Percentiles rank a stretch among this genome's conserved stretches.
These are phyloP conservation scores for Guadua angustifolia DNA, from an alignment of 176 grass and related monocot species.

Conservation along the genomic window DNA sequence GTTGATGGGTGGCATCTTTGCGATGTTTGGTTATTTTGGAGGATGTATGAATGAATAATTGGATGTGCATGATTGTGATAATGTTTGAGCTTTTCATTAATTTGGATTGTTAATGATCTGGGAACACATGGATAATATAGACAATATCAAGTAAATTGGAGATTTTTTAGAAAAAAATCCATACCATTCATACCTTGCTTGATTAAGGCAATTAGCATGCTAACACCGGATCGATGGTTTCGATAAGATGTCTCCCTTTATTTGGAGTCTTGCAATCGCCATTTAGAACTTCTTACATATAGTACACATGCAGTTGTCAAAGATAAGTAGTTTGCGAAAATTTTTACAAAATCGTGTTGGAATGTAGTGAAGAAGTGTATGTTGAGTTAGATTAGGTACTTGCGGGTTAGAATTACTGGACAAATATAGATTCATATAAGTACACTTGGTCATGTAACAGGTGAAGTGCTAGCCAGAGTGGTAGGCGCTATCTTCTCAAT, in stretches of 20 bases:
- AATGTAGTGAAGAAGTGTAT: constrained; percentile 13
- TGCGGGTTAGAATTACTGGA: not conserved
- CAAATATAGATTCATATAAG: not conserved
- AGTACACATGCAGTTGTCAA: not conserved
- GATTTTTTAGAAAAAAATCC: too few species aligned
- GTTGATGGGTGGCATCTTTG: not conserved
- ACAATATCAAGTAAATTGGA: not conserved
- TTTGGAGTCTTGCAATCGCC: not conserved
- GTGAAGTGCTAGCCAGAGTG: not conserved
- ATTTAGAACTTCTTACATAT: not conserved
- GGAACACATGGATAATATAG: constrained; percentile 1
- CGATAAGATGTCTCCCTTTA: not conserved
- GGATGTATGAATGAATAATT: not conserved
- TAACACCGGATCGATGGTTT: not conserved
- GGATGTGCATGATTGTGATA: not conserved
- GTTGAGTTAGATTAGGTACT: not conserved
- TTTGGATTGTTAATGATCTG: not conserved
- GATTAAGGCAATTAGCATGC: not conserved
- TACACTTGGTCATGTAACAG: constrained; percentile 27
- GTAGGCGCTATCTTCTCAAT: not conserved
- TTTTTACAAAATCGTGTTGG: not conserved
- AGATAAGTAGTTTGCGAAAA: not conserved
- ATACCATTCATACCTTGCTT: not conserved
- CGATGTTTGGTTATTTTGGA: not conserved
- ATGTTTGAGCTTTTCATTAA: not conserved